Evolutionary conservation across 2,329 filamentous ascomycete genomes (phyloP), one percentile per base, ranked within the genome.

Genomic region (Bipolaris bicolor): DNA sequence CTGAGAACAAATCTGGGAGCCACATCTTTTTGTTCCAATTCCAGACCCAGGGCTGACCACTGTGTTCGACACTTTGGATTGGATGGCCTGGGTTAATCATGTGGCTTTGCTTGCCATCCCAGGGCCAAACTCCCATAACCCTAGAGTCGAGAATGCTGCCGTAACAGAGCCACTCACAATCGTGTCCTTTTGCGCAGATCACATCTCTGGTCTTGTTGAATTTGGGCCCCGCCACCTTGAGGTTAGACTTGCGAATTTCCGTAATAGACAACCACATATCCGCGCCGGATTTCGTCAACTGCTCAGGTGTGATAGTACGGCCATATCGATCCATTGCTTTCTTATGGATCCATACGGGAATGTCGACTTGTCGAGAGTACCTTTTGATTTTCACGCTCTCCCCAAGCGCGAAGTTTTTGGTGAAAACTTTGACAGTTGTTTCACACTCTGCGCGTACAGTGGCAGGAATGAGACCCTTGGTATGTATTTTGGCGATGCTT

Each of bases 81-180:
- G n/a, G 5, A 7, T n/a, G 1, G 2, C 7, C 18, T 3, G 16
- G 3, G 9, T 33, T 10, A 3, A 2, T 9, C 1, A 15, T 6
- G 40, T 67, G 58, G 1, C 66, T 34, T 5, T 13, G 36, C 0
- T 44, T 20, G 0, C 65, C 63, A 48, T 67, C 68, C 2, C 31
- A 70, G 0, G 66, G 68, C 44, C 60, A 57, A 3, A 68, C 50
- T 0, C 44, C 36, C 0, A 3, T 51, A 16, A 69, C 44, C 1
- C 20, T 20, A 1, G 45, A 48, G 10, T 56, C 39, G 3, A 36
- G 54, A 34, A 70, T 63, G 3, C 6, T 1, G 1, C 65, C 61
- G 3, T 44, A 44, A 0, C 55, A 55, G 0, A 69, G 47, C 62
- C 63, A 70, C 22, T 70, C 66, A 7, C 61, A 61, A 10, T 49